These are phyloP conservation scores for Pleurotus ostreatus DNA, from an alignment of 768 basidiomycete species.

Conservation along the genomic window DNA sequence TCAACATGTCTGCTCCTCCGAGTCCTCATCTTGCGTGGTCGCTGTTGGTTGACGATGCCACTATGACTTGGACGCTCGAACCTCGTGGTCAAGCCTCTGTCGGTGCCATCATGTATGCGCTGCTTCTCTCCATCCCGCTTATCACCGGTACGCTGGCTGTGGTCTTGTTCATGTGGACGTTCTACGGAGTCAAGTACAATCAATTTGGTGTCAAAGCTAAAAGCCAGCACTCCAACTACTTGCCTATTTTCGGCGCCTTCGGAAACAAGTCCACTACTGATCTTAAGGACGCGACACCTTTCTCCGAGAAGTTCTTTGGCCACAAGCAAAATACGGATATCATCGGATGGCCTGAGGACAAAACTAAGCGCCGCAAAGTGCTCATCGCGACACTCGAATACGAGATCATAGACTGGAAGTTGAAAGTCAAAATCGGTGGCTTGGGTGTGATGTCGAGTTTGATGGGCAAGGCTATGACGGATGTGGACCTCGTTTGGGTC, in stretches of 20 bases:
- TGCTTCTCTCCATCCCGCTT: slow-evolving; percentile 76
- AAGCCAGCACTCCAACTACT: slow-evolving; percentile 71
- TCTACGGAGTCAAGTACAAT: slow-evolving; percentile 95
- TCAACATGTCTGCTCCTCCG: slow-evolving; percentile 91
- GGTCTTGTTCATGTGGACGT: slow-evolving; percentile 88
- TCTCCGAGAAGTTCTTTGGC: slow-evolving; percentile 73
- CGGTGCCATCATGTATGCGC: slow-evolving; percentile 84
- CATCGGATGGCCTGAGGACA: slow-evolving; percentile 97
- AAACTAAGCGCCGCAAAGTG: slow-evolving; percentile 85
- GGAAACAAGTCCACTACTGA: slow-evolving; percentile 67
- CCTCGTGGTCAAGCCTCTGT: slow-evolving; percentile 81
- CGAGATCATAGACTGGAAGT: slow-evolving; percentile 95
- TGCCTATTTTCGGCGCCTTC: slow-evolving; percentile 76
- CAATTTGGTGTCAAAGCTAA: slow-evolving; percentile 81
- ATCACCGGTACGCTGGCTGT: slow-evolving; percentile 84
- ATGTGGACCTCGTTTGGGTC: slow-evolving; percentile 93
- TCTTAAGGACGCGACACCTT: slow-evolving; percentile 48
- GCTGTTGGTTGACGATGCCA: slow-evolving; percentile 72
- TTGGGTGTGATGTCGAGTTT: slow-evolving; percentile 96
- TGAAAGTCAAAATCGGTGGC: slow-evolving; percentile 97
- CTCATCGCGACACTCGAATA: slow-evolving; percentile 93
- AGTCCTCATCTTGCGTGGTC: slow-evolving; percentile 87
- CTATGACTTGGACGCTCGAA: slow-evolving; percentile 71
- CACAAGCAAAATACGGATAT: slow-evolving; percentile 63
- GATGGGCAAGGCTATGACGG: slow-evolving; percentile 98